Conservation (phyloP, 2,329 filamentous ascomycete species). For the Dactylonectria macrodidyma region DNA sequence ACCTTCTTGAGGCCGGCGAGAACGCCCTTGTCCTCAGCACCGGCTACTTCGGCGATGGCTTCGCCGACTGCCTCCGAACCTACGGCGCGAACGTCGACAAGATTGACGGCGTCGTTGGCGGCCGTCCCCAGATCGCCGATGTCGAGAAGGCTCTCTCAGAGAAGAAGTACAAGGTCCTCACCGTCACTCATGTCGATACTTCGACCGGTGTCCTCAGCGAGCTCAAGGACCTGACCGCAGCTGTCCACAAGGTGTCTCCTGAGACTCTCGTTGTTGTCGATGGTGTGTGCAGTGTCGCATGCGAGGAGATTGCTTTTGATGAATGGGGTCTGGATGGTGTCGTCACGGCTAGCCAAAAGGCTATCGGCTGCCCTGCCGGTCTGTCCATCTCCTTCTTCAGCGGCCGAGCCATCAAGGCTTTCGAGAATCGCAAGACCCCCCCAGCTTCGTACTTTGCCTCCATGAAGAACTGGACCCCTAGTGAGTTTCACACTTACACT, state of each 20-base stretch:
- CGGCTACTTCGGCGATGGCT: conserved; percentile 97
- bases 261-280: conserved; percentile 94
- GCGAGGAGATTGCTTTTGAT: conserved; percentile 96
- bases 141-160: conserved; percentile 90
- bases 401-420: conserved; percentile 84
- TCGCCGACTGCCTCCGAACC: conserved; percentile 90
- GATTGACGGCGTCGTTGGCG: conserved; percentile 89
- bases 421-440: conserved; percentile 85
- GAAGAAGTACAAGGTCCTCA: conserved; percentile 95
- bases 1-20: conserved; percentile 90
- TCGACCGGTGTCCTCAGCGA: conserved; percentile 96
- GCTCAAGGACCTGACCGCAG: conserved; percentile 84
- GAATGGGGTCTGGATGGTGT: conserved; percentile 95
- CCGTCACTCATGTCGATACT: conserved; percentile 97
- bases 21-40: conserved; percentile 94
- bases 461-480: conserved; percentile 97
- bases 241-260: conserved; percentile 89
- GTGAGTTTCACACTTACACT: conserved; percentile 61
- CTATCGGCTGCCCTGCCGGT: conserved; percentile 94
- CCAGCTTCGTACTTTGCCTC: conserved; percentile 94
- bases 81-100: conserved; percentile 94
- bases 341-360: conserved; percentile 96
- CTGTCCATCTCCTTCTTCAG: conserved; percentile 96
- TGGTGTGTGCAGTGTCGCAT: conserved; percentile 96
- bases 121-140: conserved; percentile 87